Base-by-base conservation (phyloP, 2,329 filamentous ascomycete genomes). In the Pestalotiopsis sp. region DNA sequence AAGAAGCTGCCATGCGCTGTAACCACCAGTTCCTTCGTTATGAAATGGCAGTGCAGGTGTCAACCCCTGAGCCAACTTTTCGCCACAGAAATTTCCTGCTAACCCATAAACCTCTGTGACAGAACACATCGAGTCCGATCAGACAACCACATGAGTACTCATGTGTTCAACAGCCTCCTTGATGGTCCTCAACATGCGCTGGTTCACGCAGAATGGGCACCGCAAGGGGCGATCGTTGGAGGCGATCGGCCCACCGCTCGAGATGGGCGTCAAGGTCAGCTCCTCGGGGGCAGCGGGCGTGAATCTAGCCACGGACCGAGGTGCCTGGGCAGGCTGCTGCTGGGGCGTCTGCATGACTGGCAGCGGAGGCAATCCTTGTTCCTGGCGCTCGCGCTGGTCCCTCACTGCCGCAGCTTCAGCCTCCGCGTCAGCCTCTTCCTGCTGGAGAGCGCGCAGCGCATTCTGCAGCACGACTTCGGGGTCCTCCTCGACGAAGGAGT, bases 81-180 rank as follows among this genome's bases (percentile, higher is more conserved):
- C 60, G n/a, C 20, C 31, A n/a, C 57, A 6, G 3, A 31, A 14
- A 13, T 23, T 4, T 60, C 4, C 9, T 27, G 12, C 23, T 27
- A 3, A 14, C 4, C 57, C 20, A 14, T 13, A 1, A 25, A 25
- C 20, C 20, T 12, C 23, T 20, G 14, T 25, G 1, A n/a, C 14
- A n/a, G 45, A 7, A 17, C 20, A 27, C 12, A 4, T 17, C 38
- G 20, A 27, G 36, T 65, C 45, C n/a, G 17, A 20, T 75, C 76
- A 87, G 20, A 90, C 86, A 14, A 89, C 84, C 4, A 90, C 88
- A 69, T 90, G 88, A 2, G 87, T 89, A 12, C 87, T 87, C 82
- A 90, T 81, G 74, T 90, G 88, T 75, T 90, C 88, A 3, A 90
- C 87, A 4, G 88, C 86, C 75, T 90, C 88, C 76, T 88, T 89